Conservation (phyloP, 202 grass and related monocot genomes). For the Miscanthus sacchariflorus region DNA sequence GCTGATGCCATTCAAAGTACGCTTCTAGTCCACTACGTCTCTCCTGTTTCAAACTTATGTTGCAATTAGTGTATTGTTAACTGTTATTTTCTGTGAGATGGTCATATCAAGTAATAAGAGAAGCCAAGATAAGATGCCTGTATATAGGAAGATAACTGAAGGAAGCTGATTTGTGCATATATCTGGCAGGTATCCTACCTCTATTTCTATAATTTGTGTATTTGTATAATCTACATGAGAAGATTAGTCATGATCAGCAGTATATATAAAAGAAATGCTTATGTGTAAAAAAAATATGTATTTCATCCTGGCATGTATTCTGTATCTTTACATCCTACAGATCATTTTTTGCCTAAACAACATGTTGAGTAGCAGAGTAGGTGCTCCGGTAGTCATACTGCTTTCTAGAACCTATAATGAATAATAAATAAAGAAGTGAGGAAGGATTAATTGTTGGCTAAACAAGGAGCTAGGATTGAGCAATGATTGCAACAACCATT, state of each 20-base stretch:
- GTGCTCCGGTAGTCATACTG: slow-evolving; percentile 41
- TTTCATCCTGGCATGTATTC: neutral
- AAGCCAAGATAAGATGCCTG: slow-evolving; percentile 34
- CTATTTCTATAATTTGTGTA: neutral
- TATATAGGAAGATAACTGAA: slow-evolving; percentile 18
- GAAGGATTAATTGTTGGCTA: slow-evolving; percentile 35
- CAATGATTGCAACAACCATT: slow-evolving; percentile 59
- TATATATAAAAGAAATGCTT: slow-evolving; percentile 19
- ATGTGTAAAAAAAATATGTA: neutral
- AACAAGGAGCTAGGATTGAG: slow-evolving; percentile 48
- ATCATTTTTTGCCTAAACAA: slow-evolving; percentile 19
- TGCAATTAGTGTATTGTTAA: slow-evolving; percentile 47
- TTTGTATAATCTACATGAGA: slow-evolving; percentile 25
- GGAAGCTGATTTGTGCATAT: neutral
- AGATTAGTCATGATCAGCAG: neutral
- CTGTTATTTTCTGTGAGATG: slow-evolving; percentile 43
- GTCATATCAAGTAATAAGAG: slow-evolving; percentile 36
- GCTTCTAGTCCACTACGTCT: slow-evolving; percentile 14
- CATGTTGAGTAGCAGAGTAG: slow-evolving; percentile 34
- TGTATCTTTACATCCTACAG: slow-evolving; percentile 10
- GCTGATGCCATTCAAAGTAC: slow-evolving; percentile 54
- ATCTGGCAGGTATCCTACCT: neutral
- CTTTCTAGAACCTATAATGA: slow-evolving; percentile 41
- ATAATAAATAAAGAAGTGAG: slow-evolving; percentile 36
- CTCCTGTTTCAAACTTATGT: neutral